Conservation (phyloP, 108 stramenopile genomes). For the Cyclotella choctawhatcheeana region DNA sequence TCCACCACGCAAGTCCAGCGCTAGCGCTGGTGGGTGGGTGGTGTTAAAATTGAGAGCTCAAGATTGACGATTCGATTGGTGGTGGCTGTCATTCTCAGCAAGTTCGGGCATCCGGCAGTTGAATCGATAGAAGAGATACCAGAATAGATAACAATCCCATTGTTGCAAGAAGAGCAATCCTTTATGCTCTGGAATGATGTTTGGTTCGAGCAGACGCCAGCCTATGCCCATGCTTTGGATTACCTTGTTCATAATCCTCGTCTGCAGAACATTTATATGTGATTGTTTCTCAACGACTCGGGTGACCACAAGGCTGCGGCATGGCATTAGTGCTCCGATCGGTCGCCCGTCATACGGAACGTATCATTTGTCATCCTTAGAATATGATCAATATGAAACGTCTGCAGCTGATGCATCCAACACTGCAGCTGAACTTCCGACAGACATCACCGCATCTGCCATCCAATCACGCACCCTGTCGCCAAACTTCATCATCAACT, state of each 20-base stretch:
- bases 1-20: too few species aligned
- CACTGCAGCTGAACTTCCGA: neutral
- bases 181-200: neutral
- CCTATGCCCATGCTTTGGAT: too few species aligned
- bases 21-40: too few species aligned
- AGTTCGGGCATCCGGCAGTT: neutral
- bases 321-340: too few species aligned
- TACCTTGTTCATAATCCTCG: too few species aligned
- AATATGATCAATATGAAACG: neutral
- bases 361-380: neutral
- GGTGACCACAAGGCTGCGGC: too few species aligned
- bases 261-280: too few species aligned
- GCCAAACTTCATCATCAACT: conserved; percentile 30
- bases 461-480: conserved; percentile 27
- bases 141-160: neutral
- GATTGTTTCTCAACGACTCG: too few species aligned
- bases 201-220: neutral
- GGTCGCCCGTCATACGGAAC: neutral
- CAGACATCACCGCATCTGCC: neutral
- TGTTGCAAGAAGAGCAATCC: too few species aligned
- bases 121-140: neutral
- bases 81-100: neutral
- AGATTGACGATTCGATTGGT: too few species aligned
- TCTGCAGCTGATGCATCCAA: neutral
- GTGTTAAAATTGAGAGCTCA: too few species aligned